Evolutionary conservation across 805 yeast species (phyloP), one percentile per base, ranked within the genome.

Genomic region (Lipomyces chichibuensis): DNA sequence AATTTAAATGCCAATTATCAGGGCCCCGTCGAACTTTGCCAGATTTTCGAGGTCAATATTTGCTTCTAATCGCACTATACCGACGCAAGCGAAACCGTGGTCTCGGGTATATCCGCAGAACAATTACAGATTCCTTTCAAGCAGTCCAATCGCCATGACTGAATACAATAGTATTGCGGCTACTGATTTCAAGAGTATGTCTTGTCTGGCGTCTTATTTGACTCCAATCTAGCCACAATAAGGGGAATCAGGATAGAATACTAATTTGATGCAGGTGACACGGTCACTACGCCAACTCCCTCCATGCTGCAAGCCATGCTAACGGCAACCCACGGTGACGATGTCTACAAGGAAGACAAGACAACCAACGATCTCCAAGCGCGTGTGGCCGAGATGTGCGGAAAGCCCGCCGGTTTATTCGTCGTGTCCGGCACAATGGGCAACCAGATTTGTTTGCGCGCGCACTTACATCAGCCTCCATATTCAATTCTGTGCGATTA

Each of bases 391-490:
- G 79, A 81, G 29, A 72, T 92, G 64, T 83, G 96, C 6, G 97
- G 96, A 20, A 90, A 88, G 73, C 91, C 87, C 72, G 89, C 91
- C 0, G 97, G 90, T 13, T 77, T 92, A 62, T 93, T 83, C 78
- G 91, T 96, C 78, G 91, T 88, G 25, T 89, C 96, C 27, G 98
- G 98, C 57, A 94, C 98, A 5, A 78, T 93, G 78, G 88, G 97
- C 11, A 93, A 93, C 79, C 98, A 93, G 79, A 83, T 93, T 68
- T 97, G 89, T 17, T 76, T 93, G 57, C 83, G 97, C 74, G 81
- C 92, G 3, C 90, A 89, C 71, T 80, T 94, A 59, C 78, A 77
- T 69, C 94, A 90, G 75, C 97, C 97, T 20, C 96, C 97, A 1
- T 88, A 88, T 79, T 85, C 93, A n/a, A 82, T 94, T 32, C 75